Percentiles rank a stretch among this genome's conserved stretches.
phyloP scores from a whole-genome alignment of 495 filamentous ascomycete species.

The Aspergillus cristatus region DNA sequence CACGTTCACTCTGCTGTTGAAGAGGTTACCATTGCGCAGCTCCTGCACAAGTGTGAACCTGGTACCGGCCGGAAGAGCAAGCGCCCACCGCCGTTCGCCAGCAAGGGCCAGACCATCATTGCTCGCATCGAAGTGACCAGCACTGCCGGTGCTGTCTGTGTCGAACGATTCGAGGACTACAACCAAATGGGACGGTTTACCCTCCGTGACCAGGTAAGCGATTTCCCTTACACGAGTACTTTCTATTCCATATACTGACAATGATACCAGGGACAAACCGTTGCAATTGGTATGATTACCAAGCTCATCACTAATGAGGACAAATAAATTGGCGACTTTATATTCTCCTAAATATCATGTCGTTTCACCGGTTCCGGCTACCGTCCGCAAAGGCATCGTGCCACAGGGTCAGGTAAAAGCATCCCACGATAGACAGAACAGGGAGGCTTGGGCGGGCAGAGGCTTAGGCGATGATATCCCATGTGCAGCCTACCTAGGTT shows the following conservation, averaged over 20 bases:
- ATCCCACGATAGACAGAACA: neutral
- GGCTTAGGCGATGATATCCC: slow-evolving; percentile 16
- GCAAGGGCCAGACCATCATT: slow-evolving; percentile 87
- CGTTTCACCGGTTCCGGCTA: too few species aligned
- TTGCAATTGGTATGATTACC: slow-evolving; percentile 93
- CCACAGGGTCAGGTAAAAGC: too few species aligned
- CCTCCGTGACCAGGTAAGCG: slow-evolving; percentile 76
- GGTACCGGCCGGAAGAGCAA: slow-evolving; percentile 93
- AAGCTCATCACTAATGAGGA: slow-evolving; percentile 54
- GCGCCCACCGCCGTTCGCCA: slow-evolving; percentile 82
- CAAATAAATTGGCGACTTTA: slow-evolving; percentile 11
- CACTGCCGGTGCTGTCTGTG: slow-evolving; percentile 76
- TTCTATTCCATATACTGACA: slow-evolving; percentile 9
- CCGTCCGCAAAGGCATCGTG: too few species aligned
- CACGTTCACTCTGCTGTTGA: slow-evolving; percentile 90
- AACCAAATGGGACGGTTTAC: slow-evolving; percentile 92
- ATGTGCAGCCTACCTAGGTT: slow-evolving; percentile 18
- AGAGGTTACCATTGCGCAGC: slow-evolving; percentile 78
- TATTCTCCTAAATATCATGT: slow-evolving; percentile 8
- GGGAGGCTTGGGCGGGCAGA: slow-evolving; percentile 16
- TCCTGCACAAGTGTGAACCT: slow-evolving; percentile 94
- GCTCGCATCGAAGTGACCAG: slow-evolving; percentile 79
- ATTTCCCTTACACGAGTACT: neutral
- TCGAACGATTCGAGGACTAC: slow-evolving; percentile 91
- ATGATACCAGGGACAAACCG: slow-evolving; percentile 70